phyloP scores from a whole-genome alignment of 306 rosid genomes.

The Herpetospermum pedunculosum region DNA sequence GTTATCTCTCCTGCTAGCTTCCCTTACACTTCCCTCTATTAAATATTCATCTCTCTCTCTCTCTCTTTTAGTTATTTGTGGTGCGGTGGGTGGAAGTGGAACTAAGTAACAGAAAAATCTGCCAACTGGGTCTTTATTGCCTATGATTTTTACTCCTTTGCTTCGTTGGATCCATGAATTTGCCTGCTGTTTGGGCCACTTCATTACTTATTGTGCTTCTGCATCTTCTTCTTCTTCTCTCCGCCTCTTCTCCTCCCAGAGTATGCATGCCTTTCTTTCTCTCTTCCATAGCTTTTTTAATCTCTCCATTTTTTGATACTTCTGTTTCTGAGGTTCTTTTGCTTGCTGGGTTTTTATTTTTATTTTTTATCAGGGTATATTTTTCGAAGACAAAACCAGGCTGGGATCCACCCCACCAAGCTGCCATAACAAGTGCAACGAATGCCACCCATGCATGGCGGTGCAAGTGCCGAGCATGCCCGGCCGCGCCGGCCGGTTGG shows the following conservation, averaged over 20 bases:
- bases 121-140: constrained; percentile 26
- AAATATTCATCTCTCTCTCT: background rate
- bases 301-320: background rate
- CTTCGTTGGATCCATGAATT: constrained; percentile 16
- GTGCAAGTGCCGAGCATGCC: constrained; percentile 70
- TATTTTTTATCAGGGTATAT: constrained; percentile 36
- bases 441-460: constrained; percentile 95
- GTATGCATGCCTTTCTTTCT: constrained; percentile 20
- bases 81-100: constrained; percentile 4
- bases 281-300: background rate
- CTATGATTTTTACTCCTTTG: constrained; percentile 14
- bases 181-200: constrained; percentile 21
- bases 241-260: constrained; percentile 32
- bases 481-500: constrained; percentile 20
- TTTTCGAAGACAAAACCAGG: constrained; percentile 56
- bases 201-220: constrained; percentile 25
- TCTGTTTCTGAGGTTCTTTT: background rate
- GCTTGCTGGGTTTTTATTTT: no score
- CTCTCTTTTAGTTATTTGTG: constrained; percentile 11
- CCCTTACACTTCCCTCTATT: background rate
- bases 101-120: constrained; percentile 15
- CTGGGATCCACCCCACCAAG: constrained; percentile 93
- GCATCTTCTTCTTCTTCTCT: constrained; percentile 20
- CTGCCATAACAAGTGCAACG: constrained; percentile 89
- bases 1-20: background rate